Evolutionary conservation across 352 stramenopile genomes (phyloP), one percentile per base, ranked within the genome.

Genomic region (Pythium myriotylum): DNA sequence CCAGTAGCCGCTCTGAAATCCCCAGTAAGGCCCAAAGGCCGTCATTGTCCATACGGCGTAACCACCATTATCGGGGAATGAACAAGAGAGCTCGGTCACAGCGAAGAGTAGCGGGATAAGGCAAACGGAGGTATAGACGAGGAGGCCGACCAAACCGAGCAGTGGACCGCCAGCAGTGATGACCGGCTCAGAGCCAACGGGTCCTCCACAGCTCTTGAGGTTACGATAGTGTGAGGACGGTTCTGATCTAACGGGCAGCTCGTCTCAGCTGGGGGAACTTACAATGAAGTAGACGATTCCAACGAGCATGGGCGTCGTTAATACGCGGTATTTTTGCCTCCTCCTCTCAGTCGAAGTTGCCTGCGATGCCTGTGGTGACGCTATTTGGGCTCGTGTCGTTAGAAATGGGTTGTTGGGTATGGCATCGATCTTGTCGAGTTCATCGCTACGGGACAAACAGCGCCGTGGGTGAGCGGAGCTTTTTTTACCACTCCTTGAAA

Each of bases 1-100:
- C 59, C 81, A 78, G 67, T 80, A 84, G 32, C 78, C 81, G 54
- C 81, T 69, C 65, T 90, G 81, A 56, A 88, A 88, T 0, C 66
- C 81, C 81, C 76, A 89, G 68, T 88, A 90, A 5, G 79, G 65
- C 8, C 89, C 92, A 79, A 95, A 97, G 2, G 89, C 91, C 64
- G 88, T 70, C 59, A 91, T 72, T 3, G 97, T 86, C 92, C 92
- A 98, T 8, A 88, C 77, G 2, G 91, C 77, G 55, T 86, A 91
- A 47, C 76, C 89, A 19, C 68, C 72, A 29, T 80, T 65, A 19
- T 97, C 87, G 1, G 87, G 89, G 68, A 97, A 97, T 8, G 89
- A 73, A 0, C 82, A 83, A 13, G 79, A 88, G 20, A 98, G 72
- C 74, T 98, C 91, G 9, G 90, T 86, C 10, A 93, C 95, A n/a